Conservation (phyloP, 2,329 filamentous ascomycete genomes). For the Colletotrichum sp. region DNA sequence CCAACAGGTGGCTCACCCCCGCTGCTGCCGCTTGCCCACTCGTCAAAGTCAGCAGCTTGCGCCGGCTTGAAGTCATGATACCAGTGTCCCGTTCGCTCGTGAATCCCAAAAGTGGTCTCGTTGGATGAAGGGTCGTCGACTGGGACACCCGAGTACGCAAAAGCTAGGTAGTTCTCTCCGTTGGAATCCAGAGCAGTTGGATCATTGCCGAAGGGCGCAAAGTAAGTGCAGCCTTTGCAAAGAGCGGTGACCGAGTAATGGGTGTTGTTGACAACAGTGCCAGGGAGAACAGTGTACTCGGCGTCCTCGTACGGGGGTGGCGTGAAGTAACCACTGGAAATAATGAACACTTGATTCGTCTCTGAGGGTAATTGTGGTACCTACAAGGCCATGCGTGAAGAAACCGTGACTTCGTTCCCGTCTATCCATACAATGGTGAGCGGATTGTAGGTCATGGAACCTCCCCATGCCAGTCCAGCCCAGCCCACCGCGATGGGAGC, state of each 20-base stretch:
- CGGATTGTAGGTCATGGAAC: slow-evolving; percentile 49
- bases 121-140: slow-evolving; percentile 40
- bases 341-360: neutral
- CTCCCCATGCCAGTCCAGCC: slow-evolving; percentile 49
- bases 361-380: neutral
- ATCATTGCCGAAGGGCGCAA: slow-evolving; percentile 45
- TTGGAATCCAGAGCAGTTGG: slow-evolving; percentile 40
- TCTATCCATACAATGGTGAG: slow-evolving; percentile 47
- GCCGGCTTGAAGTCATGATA: slow-evolving; percentile 39
- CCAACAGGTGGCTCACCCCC: slow-evolving; percentile 7
- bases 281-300: slow-evolving; percentile 37
- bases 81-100: slow-evolving; percentile 47
- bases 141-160: slow-evolving; percentile 39
- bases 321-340: slow-evolving; percentile 37
- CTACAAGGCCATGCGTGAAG: slow-evolving; percentile 41
- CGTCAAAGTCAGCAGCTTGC: slow-evolving; percentile 35
- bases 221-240: slow-evolving; percentile 45
- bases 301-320: slow-evolving; percentile 35
- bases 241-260: slow-evolving; percentile 39
- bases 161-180: slow-evolving; percentile 42
- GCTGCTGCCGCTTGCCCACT: slow-evolving; percentile 26
- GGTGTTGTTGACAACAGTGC: slow-evolving; percentile 35
- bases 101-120: slow-evolving; percentile 44
- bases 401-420: slow-evolving; percentile 39
- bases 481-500: slow-evolving; percentile 45